These are phyloP conservation scores for Pilobolus umbonatus DNA, from an alignment of 192 early-diverging fungal species.

Conservation along the genomic window DNA sequence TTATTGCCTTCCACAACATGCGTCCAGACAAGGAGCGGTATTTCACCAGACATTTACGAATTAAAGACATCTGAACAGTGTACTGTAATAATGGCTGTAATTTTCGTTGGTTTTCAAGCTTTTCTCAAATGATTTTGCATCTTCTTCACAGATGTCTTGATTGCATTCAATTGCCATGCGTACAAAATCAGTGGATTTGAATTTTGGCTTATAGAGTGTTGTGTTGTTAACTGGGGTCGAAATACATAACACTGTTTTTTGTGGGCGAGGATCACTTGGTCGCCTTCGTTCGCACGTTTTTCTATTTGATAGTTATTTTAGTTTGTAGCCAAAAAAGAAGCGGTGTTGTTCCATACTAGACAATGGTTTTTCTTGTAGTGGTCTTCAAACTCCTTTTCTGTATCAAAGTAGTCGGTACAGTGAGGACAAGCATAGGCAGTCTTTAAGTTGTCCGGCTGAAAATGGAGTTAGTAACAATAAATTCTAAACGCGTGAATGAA, in stretches of 20 bases:
- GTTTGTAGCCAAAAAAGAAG: not conserved
- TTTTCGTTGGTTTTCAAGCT: not conserved
- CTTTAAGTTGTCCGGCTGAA: constrained; percentile 3
- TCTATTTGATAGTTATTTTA: constrained; percentile 2
- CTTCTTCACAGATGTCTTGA: constrained; percentile 5
- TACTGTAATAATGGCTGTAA: constrained; percentile 2
- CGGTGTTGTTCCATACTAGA: not conserved
- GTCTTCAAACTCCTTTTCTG: constrained; percentile 1
- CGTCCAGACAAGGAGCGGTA: not conserved
- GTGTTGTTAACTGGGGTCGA: not conserved
- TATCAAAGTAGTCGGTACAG: constrained; percentile 3
- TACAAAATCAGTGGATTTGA: not conserved
- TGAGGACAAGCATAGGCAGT: constrained; percentile 5
- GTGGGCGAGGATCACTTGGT: constrained; percentile 1
- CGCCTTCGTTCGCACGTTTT: constrained; percentile 1
- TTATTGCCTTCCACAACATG: constrained; percentile 1
- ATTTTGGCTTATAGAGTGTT: not conserved
- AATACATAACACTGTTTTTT: not conserved
- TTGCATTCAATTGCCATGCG: too few species aligned
- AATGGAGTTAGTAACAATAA: constrained; percentile 12
- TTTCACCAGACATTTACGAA: constrained; percentile 9
- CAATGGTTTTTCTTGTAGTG: not conserved
- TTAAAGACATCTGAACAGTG: constrained; percentile 6
- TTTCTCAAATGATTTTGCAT: constrained; percentile 3
- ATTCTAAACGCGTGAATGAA: constrained; percentile 11